Conservation (phyloP, 306 rosid genomes). For the Vigna hirtella region DNA sequence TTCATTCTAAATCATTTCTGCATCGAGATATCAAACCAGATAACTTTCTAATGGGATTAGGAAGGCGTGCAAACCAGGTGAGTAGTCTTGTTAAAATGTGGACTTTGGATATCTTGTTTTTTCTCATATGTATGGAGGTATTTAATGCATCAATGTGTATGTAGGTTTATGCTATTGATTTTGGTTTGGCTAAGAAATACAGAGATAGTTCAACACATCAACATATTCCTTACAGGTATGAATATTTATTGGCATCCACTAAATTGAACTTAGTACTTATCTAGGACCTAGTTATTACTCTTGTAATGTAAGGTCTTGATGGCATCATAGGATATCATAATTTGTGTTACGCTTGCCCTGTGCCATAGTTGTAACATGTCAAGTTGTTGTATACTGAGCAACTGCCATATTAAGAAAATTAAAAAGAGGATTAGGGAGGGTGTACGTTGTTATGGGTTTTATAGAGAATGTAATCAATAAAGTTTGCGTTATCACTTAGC, state of each 20-base stretch:
- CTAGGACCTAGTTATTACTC: conserved; percentile 14
- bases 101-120: conserved; percentile 14
- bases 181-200: conserved; percentile 97
- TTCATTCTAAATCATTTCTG: conserved; percentile 89
- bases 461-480: conserved; percentile 18
- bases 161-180: conserved; percentile 83
- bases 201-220: conserved; percentile 91
- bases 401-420: conserved; percentile 3
- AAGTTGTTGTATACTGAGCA: conserved; percentile 4
- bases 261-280: background rate
- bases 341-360: conserved; percentile 4
- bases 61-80: conserved; percentile 98
- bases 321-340: background rate
- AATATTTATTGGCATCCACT: conserved; percentile 37
- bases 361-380: conserved; percentile 16
- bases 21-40: conserved; percentile 98
- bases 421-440: background rate
- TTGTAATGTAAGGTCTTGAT: conserved; percentile 21
- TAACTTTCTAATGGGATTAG: conserved; percentile 96
- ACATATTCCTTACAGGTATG: conserved; percentile 96
- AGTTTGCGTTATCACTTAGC: conserved; percentile 5
- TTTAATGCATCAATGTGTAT: conserved; percentile 39
- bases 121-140: conserved; percentile 27
- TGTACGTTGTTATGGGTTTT: conserved; percentile 7
- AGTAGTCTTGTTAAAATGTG: conserved; percentile 32